Evolutionary conservation across 1,139 yeast genomes (phyloP), one percentile per base, ranked within the genome.

Genomic region (Geotrichum australiense): DNA sequence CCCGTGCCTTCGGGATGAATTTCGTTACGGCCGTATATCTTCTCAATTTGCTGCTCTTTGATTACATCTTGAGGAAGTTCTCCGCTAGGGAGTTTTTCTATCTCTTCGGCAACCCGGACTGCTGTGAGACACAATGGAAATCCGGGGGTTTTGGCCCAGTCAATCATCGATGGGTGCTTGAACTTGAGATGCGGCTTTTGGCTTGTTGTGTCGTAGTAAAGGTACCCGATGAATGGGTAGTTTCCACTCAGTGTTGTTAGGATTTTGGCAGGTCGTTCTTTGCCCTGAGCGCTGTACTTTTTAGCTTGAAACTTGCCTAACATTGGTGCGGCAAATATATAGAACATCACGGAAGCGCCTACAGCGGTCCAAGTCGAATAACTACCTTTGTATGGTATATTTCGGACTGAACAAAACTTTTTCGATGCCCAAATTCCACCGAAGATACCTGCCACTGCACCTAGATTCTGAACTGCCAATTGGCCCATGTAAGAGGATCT

Each of bases 221-320:
- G 15, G 25, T 41, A 44, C 19, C 47, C 47, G 21, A 44, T 24
- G 21, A 44, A 16, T 11, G 47, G 47, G 19, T 44, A 42, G 21
- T 30, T 35, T 27, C 41, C 27, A 4, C 37, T 23, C 15, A 38
- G 18, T 10, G 40, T 23, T 8, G 30, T 38, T 8, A 40, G 20
- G 20, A 41, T 27, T 2, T 21, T 28, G 3, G 19, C 14, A 22
- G 37, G 41, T 11, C 29, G 21, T 23, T 32, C 14, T 21, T 44
- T 41, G 6, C 36, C 36, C n/a, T 26, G 29, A 32, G 12, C 40
- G 23, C 31, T 37, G 10, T 24, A 18, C 19, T 28, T 14, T 12
- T 32, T 41, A 2, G 32, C 30, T 8, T 28, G n/a, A 27, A 29
- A 31, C n/a, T n/a, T n/a, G 1, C 37, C 33, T 19, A 18, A 18